Percentiles rank a stretch among this genome's conserved stretches.
Evolutionary conservation across 1,139 yeast genomes (phyloP).

Genomic region (Candida labiduridarum): DNA sequence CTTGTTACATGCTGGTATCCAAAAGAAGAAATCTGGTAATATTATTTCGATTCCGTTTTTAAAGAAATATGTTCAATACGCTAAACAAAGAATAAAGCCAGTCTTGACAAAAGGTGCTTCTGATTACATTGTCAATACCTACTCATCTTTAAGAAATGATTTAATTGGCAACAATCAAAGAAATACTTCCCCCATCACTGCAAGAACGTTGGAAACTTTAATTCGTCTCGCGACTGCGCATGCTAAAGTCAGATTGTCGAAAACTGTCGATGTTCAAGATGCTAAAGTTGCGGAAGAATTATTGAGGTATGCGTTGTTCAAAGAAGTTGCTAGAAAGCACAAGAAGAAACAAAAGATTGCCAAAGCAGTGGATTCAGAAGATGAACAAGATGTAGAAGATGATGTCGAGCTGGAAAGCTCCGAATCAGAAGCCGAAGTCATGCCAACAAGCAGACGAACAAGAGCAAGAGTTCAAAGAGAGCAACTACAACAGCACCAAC

Average conservation of each 20-base stretch:
- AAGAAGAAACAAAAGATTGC: constrained; percentile 36
- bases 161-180: constrained; percentile 70
- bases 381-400: constrained; percentile 19
- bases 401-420: constrained; percentile 30
- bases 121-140: constrained; percentile 77
- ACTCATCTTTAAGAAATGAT: constrained; percentile 83
- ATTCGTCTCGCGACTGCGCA: constrained; percentile 97
- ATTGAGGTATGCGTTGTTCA: constrained; percentile 82
- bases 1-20: constrained; percentile 79
- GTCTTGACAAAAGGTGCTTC: constrained; percentile 78
- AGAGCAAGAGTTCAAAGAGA: constrained; percentile 20
- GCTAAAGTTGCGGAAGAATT: constrained; percentile 87
- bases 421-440: constrained; percentile 23
- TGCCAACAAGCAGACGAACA: constrained; percentile 22
- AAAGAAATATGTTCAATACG: constrained; percentile 91
- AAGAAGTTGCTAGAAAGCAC: constrained; percentile 57
- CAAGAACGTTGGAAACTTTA: constrained; percentile 95
- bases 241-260: constrained; percentile 88
- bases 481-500: constrained; percentile 14
- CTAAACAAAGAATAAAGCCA: constrained; percentile 87
- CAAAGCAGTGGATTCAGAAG: constrained; percentile 22
- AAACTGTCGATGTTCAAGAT: constrained; percentile 72
- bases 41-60: constrained; percentile 82
- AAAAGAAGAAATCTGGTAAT: constrained; percentile 53
- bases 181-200: constrained; percentile 93